Percentiles rank a stretch among this genome's conserved stretches.
These are phyloP conservation scores for Leccinum fallax DNA, from an alignment of 1,284 basidiomycete genomes.

Conservation along the genomic window DNA sequence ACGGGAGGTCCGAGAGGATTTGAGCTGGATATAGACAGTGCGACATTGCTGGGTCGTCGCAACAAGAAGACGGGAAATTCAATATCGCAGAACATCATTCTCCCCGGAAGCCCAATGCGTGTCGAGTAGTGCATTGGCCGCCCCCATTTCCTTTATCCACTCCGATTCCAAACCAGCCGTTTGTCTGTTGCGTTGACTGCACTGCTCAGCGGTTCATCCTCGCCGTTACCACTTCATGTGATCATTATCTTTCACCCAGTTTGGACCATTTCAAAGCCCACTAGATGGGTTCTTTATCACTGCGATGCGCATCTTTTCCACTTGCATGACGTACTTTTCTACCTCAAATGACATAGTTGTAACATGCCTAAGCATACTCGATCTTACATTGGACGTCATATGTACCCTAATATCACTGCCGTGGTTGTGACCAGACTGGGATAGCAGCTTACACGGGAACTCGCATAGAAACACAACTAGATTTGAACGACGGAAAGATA, in stretches of 20 bases:
- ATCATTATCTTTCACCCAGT: not conserved
- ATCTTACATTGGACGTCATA: conserved; percentile 11
- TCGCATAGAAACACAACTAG: not conserved
- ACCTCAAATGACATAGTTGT: conserved; percentile 6
- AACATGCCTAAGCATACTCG: conserved; percentile 21
- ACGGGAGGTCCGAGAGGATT: conserved; percentile 49
- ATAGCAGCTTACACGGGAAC: not conserved
- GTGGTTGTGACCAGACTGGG: conserved; percentile 18
- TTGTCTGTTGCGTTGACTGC: not conserved
- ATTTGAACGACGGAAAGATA: not conserved
- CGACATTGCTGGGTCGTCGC: conserved; percentile 80
- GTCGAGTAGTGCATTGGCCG: conserved; percentile 17
- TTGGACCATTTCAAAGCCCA: conserved; percentile 1
- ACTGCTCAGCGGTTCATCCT: not conserved
- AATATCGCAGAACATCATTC: conserved; percentile 36
- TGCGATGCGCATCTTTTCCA: conserved; percentile 16
- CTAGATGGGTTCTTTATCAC: conserved; percentile 1
- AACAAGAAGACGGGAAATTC: conserved; percentile 50
- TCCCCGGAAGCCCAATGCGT: conserved; percentile 44
- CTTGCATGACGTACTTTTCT: conserved; percentile 17
- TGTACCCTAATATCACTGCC: conserved; percentile 15
- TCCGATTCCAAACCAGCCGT: not conserved
- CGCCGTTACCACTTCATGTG: not conserved
- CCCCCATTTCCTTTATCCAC: not conserved
- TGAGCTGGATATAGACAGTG: conserved; percentile 81